These are phyloP conservation scores for Paramarasmius palmivorus DNA, from an alignment of 1,284 basidiomycete genomes.

Conservation along the genomic window DNA sequence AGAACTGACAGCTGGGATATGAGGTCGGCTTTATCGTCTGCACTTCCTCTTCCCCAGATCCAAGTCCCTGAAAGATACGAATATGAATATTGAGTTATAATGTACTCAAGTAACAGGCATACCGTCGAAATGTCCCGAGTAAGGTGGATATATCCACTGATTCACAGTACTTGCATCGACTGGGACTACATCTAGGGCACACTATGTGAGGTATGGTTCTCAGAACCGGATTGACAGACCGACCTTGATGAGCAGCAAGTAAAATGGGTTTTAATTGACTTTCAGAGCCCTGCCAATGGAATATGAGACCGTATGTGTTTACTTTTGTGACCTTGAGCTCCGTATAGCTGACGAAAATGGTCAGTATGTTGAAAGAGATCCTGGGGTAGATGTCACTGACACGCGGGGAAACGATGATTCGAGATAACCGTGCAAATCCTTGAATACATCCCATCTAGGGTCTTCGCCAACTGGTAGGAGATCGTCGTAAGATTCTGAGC, in stretches of 20 bases:
- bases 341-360: constrained; percentile 1
- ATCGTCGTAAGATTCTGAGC: constrained; percentile 41
- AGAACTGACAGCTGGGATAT: constrained; percentile 53
- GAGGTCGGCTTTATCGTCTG: constrained; percentile 63
- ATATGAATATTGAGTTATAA: not conserved
- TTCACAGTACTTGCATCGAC: constrained; percentile 49
- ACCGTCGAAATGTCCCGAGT: constrained; percentile 49
- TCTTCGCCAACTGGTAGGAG: constrained; percentile 42
- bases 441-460: constrained; percentile 43
- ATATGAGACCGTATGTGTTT: constrained; percentile 63
- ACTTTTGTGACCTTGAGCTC: constrained; percentile 51
- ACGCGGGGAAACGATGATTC: constrained; percentile 38
- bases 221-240: constrained; percentile 35
- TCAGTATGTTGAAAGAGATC: not conserved
- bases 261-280: constrained; percentile 57
- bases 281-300: constrained; percentile 60
- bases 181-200: constrained; percentile 53
- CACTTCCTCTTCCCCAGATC: constrained; percentile 66
- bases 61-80: constrained; percentile 35
- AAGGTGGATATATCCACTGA: constrained; percentile 55
- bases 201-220: not conserved
- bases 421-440: constrained; percentile 43
- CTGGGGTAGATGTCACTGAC: constrained; percentile 24
- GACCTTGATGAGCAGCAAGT: constrained; percentile 49
- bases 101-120: constrained; percentile 8